phyloP scores from a whole-genome alignment of 345 rosid species.

The Populus pruinosa region DNA sequence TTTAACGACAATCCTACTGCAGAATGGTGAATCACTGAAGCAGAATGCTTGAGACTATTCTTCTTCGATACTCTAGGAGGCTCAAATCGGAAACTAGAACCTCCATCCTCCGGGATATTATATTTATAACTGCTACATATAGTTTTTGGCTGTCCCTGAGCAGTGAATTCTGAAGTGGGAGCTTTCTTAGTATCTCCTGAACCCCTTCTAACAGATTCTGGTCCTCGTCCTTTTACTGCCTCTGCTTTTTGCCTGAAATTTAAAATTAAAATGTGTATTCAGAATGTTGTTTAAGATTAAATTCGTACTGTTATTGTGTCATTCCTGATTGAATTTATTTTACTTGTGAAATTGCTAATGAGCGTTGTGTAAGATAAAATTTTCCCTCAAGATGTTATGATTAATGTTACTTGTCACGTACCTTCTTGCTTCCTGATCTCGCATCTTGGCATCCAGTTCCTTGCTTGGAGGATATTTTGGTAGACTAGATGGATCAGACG shows the following conservation, averaged over 20 bases:
- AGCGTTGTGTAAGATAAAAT: not conserved
- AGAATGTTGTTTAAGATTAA: not conserved
- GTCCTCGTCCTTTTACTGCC: constrained; percentile 54
- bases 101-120: constrained; percentile 38
- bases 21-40: constrained; percentile 53
- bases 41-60: constrained; percentile 30
- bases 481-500: constrained; percentile 24
- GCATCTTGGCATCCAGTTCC: constrained; percentile 24
- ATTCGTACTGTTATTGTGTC: too few species aligned
- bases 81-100: constrained; percentile 44
- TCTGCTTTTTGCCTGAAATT: constrained; percentile 59
- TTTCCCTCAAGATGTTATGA: not conserved
- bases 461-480: constrained; percentile 31
- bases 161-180: constrained; percentile 59
- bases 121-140: constrained; percentile 37
- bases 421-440: constrained; percentile 29
- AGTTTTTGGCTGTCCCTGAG: constrained; percentile 44
- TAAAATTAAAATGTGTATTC: constrained; percentile 5
- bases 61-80: constrained; percentile 26
- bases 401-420: not conserved
- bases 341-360: not conserved
- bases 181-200: constrained; percentile 44
- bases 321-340: too few species aligned
- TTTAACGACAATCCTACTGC: constrained; percentile 27
- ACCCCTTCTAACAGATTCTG: constrained; percentile 65